These are phyloP conservation scores for Laetiporus sulphureus DNA, from an alignment of 1,284 basidiomycete genomes.

Conservation along the genomic window DNA sequence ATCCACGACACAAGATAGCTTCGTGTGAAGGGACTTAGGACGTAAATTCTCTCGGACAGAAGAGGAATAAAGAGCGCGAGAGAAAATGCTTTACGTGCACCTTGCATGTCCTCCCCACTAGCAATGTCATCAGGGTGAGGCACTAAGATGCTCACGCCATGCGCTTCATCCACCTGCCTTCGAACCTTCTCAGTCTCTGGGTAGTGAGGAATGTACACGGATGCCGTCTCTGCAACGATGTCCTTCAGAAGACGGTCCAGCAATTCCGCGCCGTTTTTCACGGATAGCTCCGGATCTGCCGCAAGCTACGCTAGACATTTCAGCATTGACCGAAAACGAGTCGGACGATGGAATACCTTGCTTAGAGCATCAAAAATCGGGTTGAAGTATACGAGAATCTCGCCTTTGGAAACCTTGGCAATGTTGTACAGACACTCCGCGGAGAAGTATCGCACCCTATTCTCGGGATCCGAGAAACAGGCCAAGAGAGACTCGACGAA, in stretches of 20 bases:
- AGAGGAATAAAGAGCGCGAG: slow-evolving; percentile 93
- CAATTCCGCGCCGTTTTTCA: slow-evolving; percentile 99
- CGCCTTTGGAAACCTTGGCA: slow-evolving; percentile 95
- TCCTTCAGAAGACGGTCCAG: slow-evolving; percentile 96
- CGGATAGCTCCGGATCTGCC: slow-evolving; percentile 92
- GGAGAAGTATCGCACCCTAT: slow-evolving; percentile 93
- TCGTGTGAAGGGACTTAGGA: slow-evolving; percentile 92
- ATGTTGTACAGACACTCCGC: slow-evolving; percentile 99
- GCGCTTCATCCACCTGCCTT: slow-evolving; percentile 32
- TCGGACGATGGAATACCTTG: slow-evolving; percentile 57
- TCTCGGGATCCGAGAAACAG: slow-evolving; percentile 94
- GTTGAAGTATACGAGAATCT: slow-evolving; percentile 96
- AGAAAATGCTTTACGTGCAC: slow-evolving; percentile 83
- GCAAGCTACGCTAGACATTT: slow-evolving; percentile 60
- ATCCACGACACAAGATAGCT: slow-evolving; percentile 98
- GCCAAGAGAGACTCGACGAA: slow-evolving; percentile 89
- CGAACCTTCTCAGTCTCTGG: slow-evolving; percentile 70
- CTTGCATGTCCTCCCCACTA: slow-evolving; percentile 35
- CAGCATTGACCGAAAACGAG: slow-evolving; percentile 1
- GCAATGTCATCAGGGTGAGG: slow-evolving; percentile 50
- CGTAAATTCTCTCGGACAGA: slow-evolving; percentile 89
- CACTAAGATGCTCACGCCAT: slow-evolving; percentile 44
- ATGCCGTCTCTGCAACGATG: slow-evolving; percentile 95
- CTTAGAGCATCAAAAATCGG: slow-evolving; percentile 96
- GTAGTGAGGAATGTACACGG: slow-evolving; percentile 89